Evolutionary conservation across 2,329 filamentous ascomycete genomes (phyloP).

Genomic region (Lachnellula willkommii): DNA sequence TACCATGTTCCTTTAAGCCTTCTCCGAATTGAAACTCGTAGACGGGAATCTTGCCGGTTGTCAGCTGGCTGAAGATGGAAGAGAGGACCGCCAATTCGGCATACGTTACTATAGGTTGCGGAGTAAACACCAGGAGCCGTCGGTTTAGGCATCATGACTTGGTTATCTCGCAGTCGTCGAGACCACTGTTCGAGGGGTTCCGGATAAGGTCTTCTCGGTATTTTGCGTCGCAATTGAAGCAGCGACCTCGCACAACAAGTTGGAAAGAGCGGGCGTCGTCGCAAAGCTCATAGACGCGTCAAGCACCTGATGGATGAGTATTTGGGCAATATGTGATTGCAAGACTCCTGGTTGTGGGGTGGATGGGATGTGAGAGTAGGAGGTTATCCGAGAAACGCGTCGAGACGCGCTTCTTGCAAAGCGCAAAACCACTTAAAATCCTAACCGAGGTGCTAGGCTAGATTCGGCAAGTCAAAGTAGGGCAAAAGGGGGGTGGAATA

Average conservation of each 20-base stretch:
- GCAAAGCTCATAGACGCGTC: background rate
- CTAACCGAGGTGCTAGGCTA: background rate
- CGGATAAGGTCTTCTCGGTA: no score
- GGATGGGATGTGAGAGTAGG: no score
- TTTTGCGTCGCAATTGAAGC: background rate
- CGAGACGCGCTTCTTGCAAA: background rate
- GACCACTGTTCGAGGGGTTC: background rate
- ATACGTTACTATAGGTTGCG: conserved; percentile 64
- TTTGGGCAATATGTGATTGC: background rate
- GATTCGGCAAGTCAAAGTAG: background rate
- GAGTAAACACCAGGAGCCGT: conserved; percentile 49
- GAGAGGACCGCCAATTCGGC: conserved; percentile 21
- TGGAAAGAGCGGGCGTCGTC: background rate
- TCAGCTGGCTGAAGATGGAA: conserved; percentile 2
- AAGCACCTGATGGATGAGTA: background rate
- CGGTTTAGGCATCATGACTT: conserved; percentile 30
- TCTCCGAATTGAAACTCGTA: conserved; percentile 85
- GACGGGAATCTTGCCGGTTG: conserved; percentile 68
- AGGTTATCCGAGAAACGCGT: background rate
- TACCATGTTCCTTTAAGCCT: conserved; percentile 70
- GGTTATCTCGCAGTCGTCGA: background rate
- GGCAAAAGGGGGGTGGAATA: no score
- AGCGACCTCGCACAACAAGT: background rate
- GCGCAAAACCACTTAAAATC: background rate
- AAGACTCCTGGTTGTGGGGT: no score